Evolutionary conservation across 306 rosid genomes (phyloP).

Genomic region (Betula pendula): DNA sequence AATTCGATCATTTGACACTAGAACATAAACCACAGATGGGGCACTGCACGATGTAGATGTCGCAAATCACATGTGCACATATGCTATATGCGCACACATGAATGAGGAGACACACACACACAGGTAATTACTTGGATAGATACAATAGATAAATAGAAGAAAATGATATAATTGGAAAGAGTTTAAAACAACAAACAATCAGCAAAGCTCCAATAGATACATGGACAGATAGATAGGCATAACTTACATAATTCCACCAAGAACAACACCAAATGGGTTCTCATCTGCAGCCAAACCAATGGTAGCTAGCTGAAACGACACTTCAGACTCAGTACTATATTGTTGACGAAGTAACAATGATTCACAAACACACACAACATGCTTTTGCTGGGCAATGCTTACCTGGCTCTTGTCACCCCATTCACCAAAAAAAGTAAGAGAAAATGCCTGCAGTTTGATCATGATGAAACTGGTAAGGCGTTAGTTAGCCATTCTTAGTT

Average conservation of each 20-base stretch:
- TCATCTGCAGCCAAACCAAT: constrained; percentile 97
- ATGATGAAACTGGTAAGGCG: constrained; percentile 25
- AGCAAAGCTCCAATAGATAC: constrained; percentile 3
- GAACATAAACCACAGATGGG: neutral
- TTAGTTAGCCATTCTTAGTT: constrained; percentile 5
- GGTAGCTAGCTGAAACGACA: constrained; percentile 77
- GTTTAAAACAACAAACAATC: constrained; percentile 8
- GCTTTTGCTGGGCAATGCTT: constrained; percentile 24
- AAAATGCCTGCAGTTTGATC: constrained; percentile 69
- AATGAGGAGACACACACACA: neutral
- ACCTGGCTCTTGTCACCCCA: constrained; percentile 99
- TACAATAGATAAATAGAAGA: neutral
- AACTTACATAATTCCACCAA: constrained; percentile 92
- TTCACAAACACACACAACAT: neutral
- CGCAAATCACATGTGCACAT: neutral
- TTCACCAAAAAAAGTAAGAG: constrained; percentile 94
- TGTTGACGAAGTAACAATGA: neutral
- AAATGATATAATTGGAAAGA: constrained; percentile 2
- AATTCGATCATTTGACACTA: neutral
- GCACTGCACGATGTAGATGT: neutral
- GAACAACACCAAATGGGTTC: constrained; percentile 87
- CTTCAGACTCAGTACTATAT: constrained; percentile 18
- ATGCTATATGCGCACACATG: neutral
- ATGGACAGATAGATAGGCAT: constrained; percentile 15
- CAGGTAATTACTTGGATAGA: neutral